phyloP scores from a whole-genome alignment of 805 yeast genomes.

The Wickerhamomyces rabaulensis region DNA sequence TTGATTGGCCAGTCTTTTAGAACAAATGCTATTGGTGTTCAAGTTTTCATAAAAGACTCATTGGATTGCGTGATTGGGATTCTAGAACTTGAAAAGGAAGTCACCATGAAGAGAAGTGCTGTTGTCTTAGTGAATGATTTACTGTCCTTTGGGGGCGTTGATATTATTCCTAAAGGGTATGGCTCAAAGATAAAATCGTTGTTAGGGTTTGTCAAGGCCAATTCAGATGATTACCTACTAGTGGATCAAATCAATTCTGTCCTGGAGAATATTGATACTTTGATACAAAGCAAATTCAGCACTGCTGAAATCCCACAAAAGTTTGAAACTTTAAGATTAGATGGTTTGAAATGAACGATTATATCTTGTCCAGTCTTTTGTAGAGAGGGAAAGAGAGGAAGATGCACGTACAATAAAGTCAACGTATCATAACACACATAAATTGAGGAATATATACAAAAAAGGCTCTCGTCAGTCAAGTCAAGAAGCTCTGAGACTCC shows the following conservation, averaged over 20 bases:
- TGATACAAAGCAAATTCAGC: conserved; percentile 10
- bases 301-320: background rate
- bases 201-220: conserved; percentile 39
- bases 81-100: conserved; percentile 52
- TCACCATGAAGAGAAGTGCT: conserved; percentile 65
- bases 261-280: conserved; percentile 24
- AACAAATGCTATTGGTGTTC: conserved; percentile 49
- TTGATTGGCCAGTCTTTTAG: conserved; percentile 69
- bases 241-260: conserved; percentile 50
- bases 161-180: conserved; percentile 45
- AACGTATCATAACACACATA: no score
- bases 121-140: conserved; percentile 63
- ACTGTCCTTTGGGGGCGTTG: conserved; percentile 41
- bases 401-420: no score
- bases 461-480: background rate
- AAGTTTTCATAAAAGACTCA: conserved; percentile 44
- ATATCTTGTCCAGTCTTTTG: no score
- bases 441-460: background rate
- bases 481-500: background rate
- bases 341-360: no score
- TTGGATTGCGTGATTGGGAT: conserved; percentile 78
- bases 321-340: background rate
- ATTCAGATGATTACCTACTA: conserved; percentile 53
- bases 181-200: conserved; percentile 35
- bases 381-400: no score